Evolutionary conservation across 2,329 filamentous ascomycete genomes (phyloP).

Genomic region (Metarhizium sp.): DNA sequence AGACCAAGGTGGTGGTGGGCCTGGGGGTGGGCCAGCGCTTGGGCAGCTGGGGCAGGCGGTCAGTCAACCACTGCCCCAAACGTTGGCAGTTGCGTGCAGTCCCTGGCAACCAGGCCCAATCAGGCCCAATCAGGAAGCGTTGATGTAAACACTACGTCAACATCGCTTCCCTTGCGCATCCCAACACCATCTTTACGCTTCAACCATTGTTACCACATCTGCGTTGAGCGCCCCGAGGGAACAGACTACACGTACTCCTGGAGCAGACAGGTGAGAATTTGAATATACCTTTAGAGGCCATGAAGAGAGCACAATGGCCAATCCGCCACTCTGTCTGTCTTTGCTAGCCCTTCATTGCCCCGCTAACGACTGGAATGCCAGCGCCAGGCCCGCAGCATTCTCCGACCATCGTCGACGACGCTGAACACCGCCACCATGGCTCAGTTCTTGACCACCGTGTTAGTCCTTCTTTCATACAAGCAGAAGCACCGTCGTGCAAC

Average conservation of each 20-base stretch:
- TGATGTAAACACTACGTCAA: constrained; percentile 2
- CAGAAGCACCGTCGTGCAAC: constrained; percentile 2
- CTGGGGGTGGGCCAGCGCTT: too few species aligned
- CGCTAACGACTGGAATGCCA: constrained; percentile 33
- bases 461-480: constrained; percentile 16
- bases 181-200: not conserved
- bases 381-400: constrained; percentile 15
- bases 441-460: constrained; percentile 34
- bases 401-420: constrained; percentile 4
- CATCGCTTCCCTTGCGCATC: not conserved
- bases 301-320: not conserved
- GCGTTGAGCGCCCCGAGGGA: not conserved
- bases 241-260: not conserved
- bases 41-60: not conserved
- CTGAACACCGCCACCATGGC: constrained; percentile 21
- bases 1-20: too few species aligned
- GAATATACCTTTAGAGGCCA: not conserved
- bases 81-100: too few species aligned
- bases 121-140: constrained; percentile 7
- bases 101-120: constrained; percentile 7
- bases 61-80: too few species aligned
- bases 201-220: not conserved
- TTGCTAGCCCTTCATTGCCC: constrained; percentile 19
- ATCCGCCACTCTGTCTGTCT: not conserved
- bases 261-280: not conserved